Evolutionary conservation across 805 yeast species (phyloP).

Genomic region (Grigorovia humatica): DNA sequence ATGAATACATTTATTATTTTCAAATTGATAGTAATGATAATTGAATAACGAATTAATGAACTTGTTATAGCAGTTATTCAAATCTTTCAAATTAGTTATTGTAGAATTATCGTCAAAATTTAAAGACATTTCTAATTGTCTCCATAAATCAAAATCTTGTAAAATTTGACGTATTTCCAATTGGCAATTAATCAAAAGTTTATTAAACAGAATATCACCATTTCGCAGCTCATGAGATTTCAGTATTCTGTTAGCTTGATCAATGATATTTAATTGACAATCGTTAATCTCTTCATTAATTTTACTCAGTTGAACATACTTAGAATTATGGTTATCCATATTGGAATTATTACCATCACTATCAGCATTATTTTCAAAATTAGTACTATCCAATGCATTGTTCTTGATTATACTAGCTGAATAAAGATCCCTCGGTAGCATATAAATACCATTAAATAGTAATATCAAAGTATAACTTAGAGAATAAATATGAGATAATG

Average conservation of each 20-base stretch:
- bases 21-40: slow-evolving; percentile 18
- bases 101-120: background rate
- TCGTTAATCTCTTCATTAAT: slow-evolving; percentile 26
- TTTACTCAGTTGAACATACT: slow-evolving; percentile 24
- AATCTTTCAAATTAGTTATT: slow-evolving; percentile 3
- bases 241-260: slow-evolving; percentile 18
- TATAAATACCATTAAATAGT: slow-evolving; percentile 21
- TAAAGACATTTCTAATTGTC: slow-evolving; percentile 1
- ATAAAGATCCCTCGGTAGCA: slow-evolving; percentile 20
- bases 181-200: slow-evolving; percentile 19
- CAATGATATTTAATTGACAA: slow-evolving; percentile 18
- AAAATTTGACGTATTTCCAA: slow-evolving; percentile 19
- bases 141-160: slow-evolving; percentile 9
- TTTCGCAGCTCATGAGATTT: slow-evolving; percentile 10
- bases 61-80: slow-evolving; percentile 21
- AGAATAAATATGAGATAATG: slow-evolving; percentile 26
- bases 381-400: slow-evolving; percentile 1
- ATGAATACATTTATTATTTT: slow-evolving; percentile 21
- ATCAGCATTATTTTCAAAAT: slow-evolving; percentile 6
- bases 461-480: slow-evolving; percentile 21
- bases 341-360: background rate
- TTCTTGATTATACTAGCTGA: slow-evolving; percentile 3
- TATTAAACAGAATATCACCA: slow-evolving; percentile 18
- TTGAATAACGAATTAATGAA: slow-evolving; percentile 24
- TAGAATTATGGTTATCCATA: slow-evolving; percentile 6